These are phyloP conservation scores for Hibiscus trionum DNA, from an alignment of 345 rosid species.

Conservation along the genomic window DNA sequence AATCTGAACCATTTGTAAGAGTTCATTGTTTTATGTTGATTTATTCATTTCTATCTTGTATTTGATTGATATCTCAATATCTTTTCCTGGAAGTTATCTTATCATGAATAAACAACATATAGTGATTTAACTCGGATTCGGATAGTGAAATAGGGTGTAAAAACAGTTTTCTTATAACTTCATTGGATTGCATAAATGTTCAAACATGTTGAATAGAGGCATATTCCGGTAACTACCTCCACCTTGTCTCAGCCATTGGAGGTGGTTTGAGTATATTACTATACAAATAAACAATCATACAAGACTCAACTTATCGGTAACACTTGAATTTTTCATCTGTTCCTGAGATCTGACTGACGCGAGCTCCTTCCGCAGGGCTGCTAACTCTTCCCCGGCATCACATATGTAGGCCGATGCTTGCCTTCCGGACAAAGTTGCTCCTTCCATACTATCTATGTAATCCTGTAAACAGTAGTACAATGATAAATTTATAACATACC, in stretches of 20 bases:
- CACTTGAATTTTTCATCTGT: neutral
- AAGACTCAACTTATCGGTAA: neutral
- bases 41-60: neutral
- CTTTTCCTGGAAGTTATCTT: neutral
- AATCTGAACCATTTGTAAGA: neutral
- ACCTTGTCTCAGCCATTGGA: neutral
- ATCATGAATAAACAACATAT: neutral
- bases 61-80: neutral
- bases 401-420: neutral
- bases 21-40: neutral
- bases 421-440: neutral
- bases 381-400: neutral
- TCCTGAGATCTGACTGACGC: neutral
- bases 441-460: neutral
- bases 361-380: neutral
- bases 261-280: neutral
- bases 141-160: neutral
- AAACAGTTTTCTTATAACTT: neutral
- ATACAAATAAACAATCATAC: neutral
- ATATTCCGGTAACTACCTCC: neutral
- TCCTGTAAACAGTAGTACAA: neutral
- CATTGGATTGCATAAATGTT: neutral
- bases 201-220: neutral
- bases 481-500: neutral
- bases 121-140: neutral